phyloP scores from a whole-genome alignment of 805 yeast genomes.

The Teunomyces cretensis region DNA sequence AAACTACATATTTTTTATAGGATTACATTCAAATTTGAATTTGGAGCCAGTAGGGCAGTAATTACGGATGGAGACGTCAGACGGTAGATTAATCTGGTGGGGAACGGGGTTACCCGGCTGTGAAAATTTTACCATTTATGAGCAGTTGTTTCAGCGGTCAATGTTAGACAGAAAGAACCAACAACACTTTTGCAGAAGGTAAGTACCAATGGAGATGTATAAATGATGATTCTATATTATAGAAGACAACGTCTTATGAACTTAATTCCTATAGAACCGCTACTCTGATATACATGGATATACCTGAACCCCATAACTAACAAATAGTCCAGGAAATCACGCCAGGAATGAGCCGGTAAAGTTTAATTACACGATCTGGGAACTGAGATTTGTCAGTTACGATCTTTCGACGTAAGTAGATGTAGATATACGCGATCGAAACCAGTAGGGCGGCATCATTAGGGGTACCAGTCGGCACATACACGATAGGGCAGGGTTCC shows the following conservation, averaged over 20 bases:
- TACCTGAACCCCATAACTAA: not conserved
- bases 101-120: constrained; percentile 4
- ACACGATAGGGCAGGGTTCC: not conserved
- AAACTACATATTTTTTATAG: constrained; percentile 2
- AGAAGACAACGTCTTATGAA: constrained; percentile 10
- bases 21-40: not conserved
- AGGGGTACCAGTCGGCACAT: no score
- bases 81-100: no score
- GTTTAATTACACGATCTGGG: no score
- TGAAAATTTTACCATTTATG: not conserved
- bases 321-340: not conserved
- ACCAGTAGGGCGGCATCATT: not conserved
- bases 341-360: no score
- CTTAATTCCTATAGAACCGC: constrained; percentile 19
- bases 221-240: constrained; percentile 16
- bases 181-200: not conserved
- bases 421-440: not conserved
- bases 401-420: not conserved
- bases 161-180: not conserved
- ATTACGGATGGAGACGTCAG: no score
- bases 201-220: not conserved
- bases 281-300: constrained; percentile 13
- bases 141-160: not conserved
- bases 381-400: no score
- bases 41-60: no score